Evolutionary conservation across 495 filamentous ascomycete species (phyloP).

Genomic region (Penicillium lagena): DNA sequence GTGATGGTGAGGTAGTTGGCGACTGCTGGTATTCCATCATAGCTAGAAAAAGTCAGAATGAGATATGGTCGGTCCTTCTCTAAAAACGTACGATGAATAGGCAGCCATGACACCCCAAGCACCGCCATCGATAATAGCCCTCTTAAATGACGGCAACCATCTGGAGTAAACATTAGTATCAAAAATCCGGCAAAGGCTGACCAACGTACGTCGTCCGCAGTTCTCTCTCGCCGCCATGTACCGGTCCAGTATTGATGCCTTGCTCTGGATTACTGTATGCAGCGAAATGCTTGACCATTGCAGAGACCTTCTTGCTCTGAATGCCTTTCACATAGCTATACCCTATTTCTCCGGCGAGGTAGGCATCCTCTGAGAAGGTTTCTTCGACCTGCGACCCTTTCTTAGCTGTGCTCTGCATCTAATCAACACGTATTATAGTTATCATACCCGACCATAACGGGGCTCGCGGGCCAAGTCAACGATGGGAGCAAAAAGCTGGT

Average conservation of each 20-base stretch:
- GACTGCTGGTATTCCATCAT: constrained; percentile 60
- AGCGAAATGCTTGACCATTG: constrained; percentile 66
- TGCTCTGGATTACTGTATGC: constrained; percentile 61
- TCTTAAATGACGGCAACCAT: constrained; percentile 59
- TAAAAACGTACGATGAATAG: constrained; percentile 48
- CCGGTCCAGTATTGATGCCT: constrained; percentile 61
- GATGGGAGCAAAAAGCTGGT: constrained; percentile 63
- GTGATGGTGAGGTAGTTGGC: constrained; percentile 56
- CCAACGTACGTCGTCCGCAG: constrained; percentile 49
- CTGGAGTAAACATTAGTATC: constrained; percentile 6
- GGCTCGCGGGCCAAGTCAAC: constrained; percentile 62
- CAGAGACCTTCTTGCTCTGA: constrained; percentile 55
- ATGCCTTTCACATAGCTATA: constrained; percentile 54
- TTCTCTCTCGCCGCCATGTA: constrained; percentile 63
- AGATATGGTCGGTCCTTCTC: too few species aligned
- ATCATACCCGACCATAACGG: constrained; percentile 50
- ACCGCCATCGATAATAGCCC: constrained; percentile 60
- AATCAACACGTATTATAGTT: too few species aligned
- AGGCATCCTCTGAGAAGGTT: constrained; percentile 59
- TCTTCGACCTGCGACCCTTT: constrained; percentile 49
- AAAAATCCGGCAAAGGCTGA: too few species aligned
- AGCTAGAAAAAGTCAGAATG: constrained; percentile 12
- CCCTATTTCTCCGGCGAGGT: constrained; percentile 55
- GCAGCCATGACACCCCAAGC: constrained; percentile 62
- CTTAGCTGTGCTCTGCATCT: background rate